Evolutionary conservation across 1,139 yeast genomes (phyloP).

Genomic region (Nakaseomyces delphensis): DNA sequence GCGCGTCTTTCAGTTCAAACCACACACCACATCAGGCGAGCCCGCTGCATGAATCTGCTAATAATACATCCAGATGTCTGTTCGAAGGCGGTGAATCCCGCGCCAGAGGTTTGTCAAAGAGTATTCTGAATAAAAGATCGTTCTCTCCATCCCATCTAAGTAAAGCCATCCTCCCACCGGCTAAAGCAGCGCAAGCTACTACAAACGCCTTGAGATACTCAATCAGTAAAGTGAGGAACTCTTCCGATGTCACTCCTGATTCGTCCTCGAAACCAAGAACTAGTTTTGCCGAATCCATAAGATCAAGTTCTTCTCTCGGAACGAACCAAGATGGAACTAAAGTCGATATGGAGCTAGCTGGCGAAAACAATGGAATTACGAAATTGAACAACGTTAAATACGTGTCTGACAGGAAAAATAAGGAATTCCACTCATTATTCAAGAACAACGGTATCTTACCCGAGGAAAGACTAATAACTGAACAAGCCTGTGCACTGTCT

Average conservation of each 20-base stretch:
- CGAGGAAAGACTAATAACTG: conserved; percentile 50
- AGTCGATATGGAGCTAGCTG: neutral
- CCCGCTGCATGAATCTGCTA: neutral
- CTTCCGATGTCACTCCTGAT: conserved; percentile 10
- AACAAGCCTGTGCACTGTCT: conserved; percentile 62
- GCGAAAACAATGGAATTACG: conserved; percentile 3
- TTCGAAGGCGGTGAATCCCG: conserved; percentile 15
- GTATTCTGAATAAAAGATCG: conserved; percentile 24
- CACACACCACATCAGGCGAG: conserved; percentile 4
- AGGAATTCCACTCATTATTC: conserved; percentile 56
- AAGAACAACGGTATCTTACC: conserved; percentile 41
- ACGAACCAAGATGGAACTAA: conserved; percentile 2
- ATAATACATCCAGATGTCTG: neutral
- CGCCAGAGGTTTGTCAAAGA: conserved; percentile 23
- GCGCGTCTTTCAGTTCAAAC: neutral
- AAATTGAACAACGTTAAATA: conserved; percentile 28
- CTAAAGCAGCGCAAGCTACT: conserved; percentile 8
- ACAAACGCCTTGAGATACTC: conserved; percentile 18
- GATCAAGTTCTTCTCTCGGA: conserved; percentile 13
- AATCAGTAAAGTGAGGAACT: conserved; percentile 15
- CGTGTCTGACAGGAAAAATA: conserved; percentile 41
- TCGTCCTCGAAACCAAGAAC: conserved; percentile 12
- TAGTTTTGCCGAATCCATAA: conserved; percentile 6
- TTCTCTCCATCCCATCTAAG: conserved; percentile 23
- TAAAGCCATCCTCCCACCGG: conserved; percentile 27